Evolutionary conservation across 176 grass and related monocot species (phyloP).

Genomic region (Triticum dicoccoides): DNA sequence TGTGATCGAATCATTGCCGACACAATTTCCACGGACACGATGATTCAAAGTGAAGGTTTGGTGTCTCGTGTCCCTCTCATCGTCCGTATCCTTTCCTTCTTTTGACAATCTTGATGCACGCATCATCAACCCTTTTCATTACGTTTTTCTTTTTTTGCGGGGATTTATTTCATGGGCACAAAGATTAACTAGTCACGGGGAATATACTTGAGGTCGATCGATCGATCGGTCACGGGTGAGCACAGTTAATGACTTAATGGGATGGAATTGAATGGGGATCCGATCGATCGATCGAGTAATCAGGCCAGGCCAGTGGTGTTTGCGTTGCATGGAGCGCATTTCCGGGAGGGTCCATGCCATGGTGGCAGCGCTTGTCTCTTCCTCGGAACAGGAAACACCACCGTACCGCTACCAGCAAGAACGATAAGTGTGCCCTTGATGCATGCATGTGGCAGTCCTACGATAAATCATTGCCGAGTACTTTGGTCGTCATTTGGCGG

Average conservation of each 20-base stretch:
- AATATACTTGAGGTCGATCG: no score
- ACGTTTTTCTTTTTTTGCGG: not conserved
- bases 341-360: not conserved
- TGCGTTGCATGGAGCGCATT: no score
- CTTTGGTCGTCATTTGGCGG: not conserved
- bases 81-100: not conserved
- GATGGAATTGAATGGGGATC: no score
- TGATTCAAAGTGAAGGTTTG: not conserved
- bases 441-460: no score
- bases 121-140: not conserved
- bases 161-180: no score
- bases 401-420: not conserved
- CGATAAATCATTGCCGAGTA: no score
- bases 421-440: not conserved
- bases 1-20: not conserved
- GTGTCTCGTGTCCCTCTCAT: not conserved
- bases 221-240: no score
- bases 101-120: not conserved
- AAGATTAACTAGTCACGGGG: not conserved
- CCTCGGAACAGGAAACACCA: not conserved
- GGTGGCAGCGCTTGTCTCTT: not conserved
- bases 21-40: not conserved
- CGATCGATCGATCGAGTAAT: no score
- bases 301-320: no score
- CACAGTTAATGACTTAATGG: no score